Base-by-base conservation (phyloP, 225 moss, liverwort and hornwort species). In the Physcomitrellopsis africana region DNA sequence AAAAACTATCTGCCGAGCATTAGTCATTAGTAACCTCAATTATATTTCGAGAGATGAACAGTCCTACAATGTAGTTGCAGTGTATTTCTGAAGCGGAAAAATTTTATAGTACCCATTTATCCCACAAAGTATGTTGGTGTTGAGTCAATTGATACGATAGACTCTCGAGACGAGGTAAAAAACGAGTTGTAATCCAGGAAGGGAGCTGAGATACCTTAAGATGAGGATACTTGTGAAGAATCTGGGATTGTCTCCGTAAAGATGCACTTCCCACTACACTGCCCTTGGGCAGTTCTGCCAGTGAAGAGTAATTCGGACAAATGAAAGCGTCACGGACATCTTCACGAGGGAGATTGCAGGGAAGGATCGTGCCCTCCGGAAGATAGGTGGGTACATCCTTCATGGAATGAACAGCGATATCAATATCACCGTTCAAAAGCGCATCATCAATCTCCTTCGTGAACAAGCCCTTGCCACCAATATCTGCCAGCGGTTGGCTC, bases 381-480 rank as follows among this genome's bases (percentile, higher is more conserved):
- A 82, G 47, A 63, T 86, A 82, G 10, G 82, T 86, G 44, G 80
- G 80, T 14, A 83, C 83, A 67, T 86, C 86, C 75, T 83, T 94
- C 92, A 94, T 94, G 62, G 94, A 94, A 66, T 94, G 94, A 54
- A 94, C 94, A 61, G 92, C 94, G 20, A 94, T 94, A 62, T 92
- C 94, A 24, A 94, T 87, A 10, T 79, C 84, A 37, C 86, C 88
- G 22, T 62, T 83, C 29, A 94, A 74, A 55, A 94, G 72, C 0
- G 94, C 94, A 69, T 92, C 92, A 37, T 94, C 94, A 23, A 94
- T 90, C 83, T 93, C 91, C 89, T 94, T 94, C 0, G 92, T 94
- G 55, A 94, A 94, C 67, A 92, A 77, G 0, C 94, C 94, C 79
- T 94, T 94, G 52, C 94, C 92, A 61, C 94, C 94, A 54, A 94